Evolutionary conservation across 2,329 filamentous ascomycete species (phyloP), one percentile per base, ranked within the genome.

Genomic region (Beauveria varroae): DNA sequence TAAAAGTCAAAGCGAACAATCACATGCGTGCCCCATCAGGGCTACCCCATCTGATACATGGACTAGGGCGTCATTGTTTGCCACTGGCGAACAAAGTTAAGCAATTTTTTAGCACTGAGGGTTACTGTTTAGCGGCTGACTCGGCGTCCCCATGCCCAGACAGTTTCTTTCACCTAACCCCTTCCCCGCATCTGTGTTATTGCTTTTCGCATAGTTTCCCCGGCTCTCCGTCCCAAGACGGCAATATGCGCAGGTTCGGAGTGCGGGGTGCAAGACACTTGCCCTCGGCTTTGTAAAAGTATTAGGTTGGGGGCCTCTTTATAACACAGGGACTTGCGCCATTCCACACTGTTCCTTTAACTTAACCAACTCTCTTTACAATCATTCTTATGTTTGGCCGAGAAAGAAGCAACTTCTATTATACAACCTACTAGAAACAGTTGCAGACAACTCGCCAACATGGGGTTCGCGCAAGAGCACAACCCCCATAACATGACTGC

Each of bases 401-500:
- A 43, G 8, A 43, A 30, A 43, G 34, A 28, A 50, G 30, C 20
- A 28, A 58, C 34, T 37, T 37, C 2, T n/a, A n/a, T 2, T 5
- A 14, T 26, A 60, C 6, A 10, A 6, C 20, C 12, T 7, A 34
- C 14, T 14, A 16, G 2, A 10, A 16, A 24, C 37, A 46, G n/a
- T 20, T 16, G 20, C 49, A 20, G 40, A 46, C 50, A 46, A 53
- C 6, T 34, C 54, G 47, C 40, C 43, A 57, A 40, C 57, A 63
- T 63, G 62, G 62, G 62, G 51, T 28, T 47, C 24, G 62, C 62
- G 24, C 43, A 56, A 14, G 62, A 63, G 52, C 57, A 60, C 57
- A 63, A 63, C 57, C 50, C 34, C 18, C 62, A 68, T 55, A 66
- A 66, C n/a, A 66, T 68, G 60, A 60, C 60, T 44, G 66, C 66